Conservation (phyloP, 1,139 yeast genomes). For the Suhomyces choctaworum region DNA sequence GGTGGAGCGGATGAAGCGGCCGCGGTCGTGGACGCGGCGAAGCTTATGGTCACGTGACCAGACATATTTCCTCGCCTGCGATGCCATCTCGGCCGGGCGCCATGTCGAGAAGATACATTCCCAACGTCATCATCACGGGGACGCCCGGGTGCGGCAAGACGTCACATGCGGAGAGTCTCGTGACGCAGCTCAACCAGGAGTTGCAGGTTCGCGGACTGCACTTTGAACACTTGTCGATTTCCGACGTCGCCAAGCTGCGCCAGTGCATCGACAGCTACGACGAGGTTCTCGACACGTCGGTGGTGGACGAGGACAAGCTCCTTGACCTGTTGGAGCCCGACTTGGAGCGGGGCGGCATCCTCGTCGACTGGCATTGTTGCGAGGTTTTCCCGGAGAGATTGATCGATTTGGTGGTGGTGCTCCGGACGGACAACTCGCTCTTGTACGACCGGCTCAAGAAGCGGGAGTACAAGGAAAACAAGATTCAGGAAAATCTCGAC, state of each 20-base stretch:
- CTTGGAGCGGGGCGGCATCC: conserved; percentile 77
- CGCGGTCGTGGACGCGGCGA: no score
- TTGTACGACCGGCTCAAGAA: conserved; percentile 74
- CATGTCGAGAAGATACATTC: conserved; percentile 48
- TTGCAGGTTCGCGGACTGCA: conserved; percentile 31
- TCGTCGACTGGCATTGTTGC: conserved; percentile 97
- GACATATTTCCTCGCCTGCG: no score
- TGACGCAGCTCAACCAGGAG: conserved; percentile 39
- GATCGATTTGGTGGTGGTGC: conserved; percentile 87
- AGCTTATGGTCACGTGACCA: no score
- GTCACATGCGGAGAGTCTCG: conserved; percentile 71
- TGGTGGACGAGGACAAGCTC: conserved; percentile 89
- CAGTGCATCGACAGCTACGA: conserved; percentile 83
- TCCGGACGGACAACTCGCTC: conserved; percentile 70
- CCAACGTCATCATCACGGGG: conserved; percentile 89
- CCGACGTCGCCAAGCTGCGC: conserved; percentile 78
- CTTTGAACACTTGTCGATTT: conserved; percentile 64
- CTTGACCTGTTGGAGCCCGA: conserved; percentile 79
- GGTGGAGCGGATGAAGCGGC: no score
- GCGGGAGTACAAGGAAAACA: conserved; percentile 74
- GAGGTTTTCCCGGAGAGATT: conserved; percentile 92
- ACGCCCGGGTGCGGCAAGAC: conserved; percentile 98
- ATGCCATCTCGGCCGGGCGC: conserved; percentile 1
- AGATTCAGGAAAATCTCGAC: conserved; percentile 88
- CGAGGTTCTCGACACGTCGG: conserved; percentile 77